Conservation (phyloP, 257 asterid species). For the Phtheirospermum japonicum region DNA sequence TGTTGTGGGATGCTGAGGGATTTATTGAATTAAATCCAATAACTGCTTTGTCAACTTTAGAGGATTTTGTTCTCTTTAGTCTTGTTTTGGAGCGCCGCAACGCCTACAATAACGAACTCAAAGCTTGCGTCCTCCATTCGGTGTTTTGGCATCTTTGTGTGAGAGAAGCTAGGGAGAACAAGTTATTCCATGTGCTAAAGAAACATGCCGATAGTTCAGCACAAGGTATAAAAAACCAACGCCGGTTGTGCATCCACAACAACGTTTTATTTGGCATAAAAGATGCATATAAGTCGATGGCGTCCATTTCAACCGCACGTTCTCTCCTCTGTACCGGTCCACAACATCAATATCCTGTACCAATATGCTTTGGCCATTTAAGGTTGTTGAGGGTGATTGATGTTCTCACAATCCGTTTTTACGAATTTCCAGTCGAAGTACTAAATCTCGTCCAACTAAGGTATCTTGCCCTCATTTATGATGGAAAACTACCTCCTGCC, state of each 20-base stretch:
- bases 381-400: neutral
- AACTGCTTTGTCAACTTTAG: constrained; percentile 9
- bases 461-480: neutral
- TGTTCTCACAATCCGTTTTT: neutral
- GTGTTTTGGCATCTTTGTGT: constrained; percentile 20
- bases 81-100: constrained; percentile 14
- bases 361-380: neutral
- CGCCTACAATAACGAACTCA: neutral
- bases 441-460: neutral
- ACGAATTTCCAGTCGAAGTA: neutral
- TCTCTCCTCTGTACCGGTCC: neutral
- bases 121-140: constrained; percentile 27
- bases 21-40: neutral
- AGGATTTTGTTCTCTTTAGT: constrained; percentile 16
- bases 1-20: constrained; percentile 13
- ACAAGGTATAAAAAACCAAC: constrained; percentile 9
- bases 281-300: constrained; percentile 16
- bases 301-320: neutral
- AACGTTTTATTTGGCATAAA: constrained; percentile 22
- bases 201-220: neutral
- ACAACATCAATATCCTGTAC: neutral
- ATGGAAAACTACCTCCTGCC: neutral
- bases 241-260: constrained; percentile 17
- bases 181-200: constrained; percentile 9
- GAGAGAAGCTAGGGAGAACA: constrained; percentile 18